Conservation (phyloP, 768 basidiomycete species). For the Termitomyces bulborhizus region DNA sequence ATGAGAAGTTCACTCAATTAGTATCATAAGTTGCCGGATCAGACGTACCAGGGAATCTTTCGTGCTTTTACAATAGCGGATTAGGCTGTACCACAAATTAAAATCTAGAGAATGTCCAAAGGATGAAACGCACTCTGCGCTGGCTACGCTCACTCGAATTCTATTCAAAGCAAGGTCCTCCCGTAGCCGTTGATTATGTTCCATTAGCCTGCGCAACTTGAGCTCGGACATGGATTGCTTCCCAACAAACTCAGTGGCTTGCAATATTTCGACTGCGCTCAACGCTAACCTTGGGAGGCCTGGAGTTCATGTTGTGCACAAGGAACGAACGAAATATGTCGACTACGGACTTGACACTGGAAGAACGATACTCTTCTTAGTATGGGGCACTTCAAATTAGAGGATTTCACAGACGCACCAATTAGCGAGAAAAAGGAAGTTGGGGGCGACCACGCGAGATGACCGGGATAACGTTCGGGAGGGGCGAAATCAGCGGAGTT, state of each 20-base stretch:
- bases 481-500: constrained; percentile 33
- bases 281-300: constrained; percentile 59
- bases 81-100: constrained; percentile 50
- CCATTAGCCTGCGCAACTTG: constrained; percentile 87
- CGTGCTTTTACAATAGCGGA: constrained; percentile 91
- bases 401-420: constrained; percentile 5
- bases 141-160: constrained; percentile 88
- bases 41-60: constrained; percentile 78
- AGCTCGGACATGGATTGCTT: constrained; percentile 96
- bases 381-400: background rate
- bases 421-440: constrained; percentile 7
- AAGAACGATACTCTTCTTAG: background rate
- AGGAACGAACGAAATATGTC: constrained; percentile 12
- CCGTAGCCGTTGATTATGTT: constrained; percentile 87
- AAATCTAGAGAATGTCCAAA: background rate
- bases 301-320: constrained; percentile 52
- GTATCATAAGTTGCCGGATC: constrained; percentile 1
- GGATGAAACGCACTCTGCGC: constrained; percentile 58
- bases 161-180: constrained; percentile 90
- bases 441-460: constrained; percentile 1
- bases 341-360: constrained; percentile 12
- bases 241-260: constrained; percentile 4
- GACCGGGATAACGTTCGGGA: constrained; percentile 8
- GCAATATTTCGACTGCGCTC: constrained; percentile 7
- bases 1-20: constrained; percentile 5